phyloP scores from a whole-genome alignment of 495 filamentous ascomycete genomes.

The Tuber melanosporum region DNA sequence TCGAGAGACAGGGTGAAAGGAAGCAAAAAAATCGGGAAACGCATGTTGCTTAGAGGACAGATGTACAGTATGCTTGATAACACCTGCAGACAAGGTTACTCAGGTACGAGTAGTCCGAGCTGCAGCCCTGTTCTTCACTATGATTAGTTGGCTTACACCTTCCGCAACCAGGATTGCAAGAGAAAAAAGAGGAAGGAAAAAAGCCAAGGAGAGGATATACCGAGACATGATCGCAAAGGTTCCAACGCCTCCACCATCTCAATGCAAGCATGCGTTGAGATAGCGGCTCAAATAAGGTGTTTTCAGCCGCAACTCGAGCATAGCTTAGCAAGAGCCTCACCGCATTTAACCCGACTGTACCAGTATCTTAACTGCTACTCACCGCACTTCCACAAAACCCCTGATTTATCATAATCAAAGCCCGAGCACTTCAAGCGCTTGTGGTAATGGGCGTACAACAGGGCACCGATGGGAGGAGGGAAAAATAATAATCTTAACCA shows the following conservation, averaged over 20 bases:
- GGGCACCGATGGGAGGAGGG: not conserved
- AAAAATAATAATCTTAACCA: not conserved
- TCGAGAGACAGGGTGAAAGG: not conserved
- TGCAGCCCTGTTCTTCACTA: not conserved
- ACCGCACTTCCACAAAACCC: not conserved
- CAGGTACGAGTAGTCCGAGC: not conserved
- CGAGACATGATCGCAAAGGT: not conserved
- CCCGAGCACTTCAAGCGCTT: not conserved
- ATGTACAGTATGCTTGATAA: not conserved
- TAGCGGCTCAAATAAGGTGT: conserved; percentile 1
- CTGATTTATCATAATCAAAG: not conserved
- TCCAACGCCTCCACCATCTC: not conserved
- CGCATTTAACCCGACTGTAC: not conserved
- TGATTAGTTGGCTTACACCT: not conserved
- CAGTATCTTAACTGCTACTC: not conserved
- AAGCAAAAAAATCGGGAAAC: not conserved
- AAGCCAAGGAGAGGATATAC: not conserved
- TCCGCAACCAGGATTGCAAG: not conserved
- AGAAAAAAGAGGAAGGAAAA: not conserved
- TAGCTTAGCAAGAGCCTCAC: not conserved
- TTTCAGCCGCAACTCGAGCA: not conserved
- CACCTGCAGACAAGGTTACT: not conserved
- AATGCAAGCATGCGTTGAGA: not conserved
- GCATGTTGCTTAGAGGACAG: conserved; percentile 1
- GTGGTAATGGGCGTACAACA: not conserved